Percentiles rank a stretch among this genome's conserved stretches.
These are phyloP conservation scores for Pythium grandisporangium DNA, from an alignment of 352 stramenopile genomes.

Conservation along the genomic window DNA sequence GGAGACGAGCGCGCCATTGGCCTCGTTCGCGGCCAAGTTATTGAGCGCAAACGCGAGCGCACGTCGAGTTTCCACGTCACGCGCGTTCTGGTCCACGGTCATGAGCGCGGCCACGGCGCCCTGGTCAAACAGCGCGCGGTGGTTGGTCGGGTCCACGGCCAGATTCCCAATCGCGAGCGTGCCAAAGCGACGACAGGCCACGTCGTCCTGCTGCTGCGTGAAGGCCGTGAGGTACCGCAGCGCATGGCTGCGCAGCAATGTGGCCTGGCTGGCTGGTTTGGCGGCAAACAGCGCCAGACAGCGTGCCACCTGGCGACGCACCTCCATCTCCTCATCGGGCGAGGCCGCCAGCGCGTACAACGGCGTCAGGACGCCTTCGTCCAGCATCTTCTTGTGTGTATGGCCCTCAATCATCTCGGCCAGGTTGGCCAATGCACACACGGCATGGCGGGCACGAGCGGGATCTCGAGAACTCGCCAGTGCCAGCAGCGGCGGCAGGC, in stretches of 20 bases:
- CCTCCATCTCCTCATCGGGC: conserved; percentile 79
- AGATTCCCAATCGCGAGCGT: conserved; percentile 90
- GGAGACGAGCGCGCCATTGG: conserved; percentile 80
- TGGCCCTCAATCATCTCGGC: conserved; percentile 94
- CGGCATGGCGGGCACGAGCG: conserved; percentile 89
- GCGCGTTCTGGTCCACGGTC: conserved; percentile 70
- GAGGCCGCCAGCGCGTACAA: conserved; percentile 79
- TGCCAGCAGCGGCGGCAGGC: conserved; percentile 85
- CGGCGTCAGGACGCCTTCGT: conserved; percentile 86
- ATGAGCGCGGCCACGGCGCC: conserved; percentile 86
- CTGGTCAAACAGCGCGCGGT: conserved; percentile 91
- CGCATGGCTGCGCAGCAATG: conserved; percentile 80
- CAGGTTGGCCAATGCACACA: conserved; percentile 92
- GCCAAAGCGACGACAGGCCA: conserved; percentile 83
- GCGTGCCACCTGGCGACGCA: conserved; percentile 88
- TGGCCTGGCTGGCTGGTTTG: conserved; percentile 85
- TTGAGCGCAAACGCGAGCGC: conserved; percentile 93
- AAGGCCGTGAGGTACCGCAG: conserved; percentile 86
- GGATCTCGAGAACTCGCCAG: conserved; percentile 82
- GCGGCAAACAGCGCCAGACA: conserved; percentile 92
- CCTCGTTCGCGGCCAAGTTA: conserved; percentile 88
- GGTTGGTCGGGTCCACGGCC: conserved; percentile 79
- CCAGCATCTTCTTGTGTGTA: conserved; percentile 93
- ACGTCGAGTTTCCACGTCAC: conserved; percentile 87
- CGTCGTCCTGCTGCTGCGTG: conserved; percentile 71